phyloP scores from a whole-genome alignment of 2,329 filamentous ascomycete species.

The Penicillium sp. region DNA sequence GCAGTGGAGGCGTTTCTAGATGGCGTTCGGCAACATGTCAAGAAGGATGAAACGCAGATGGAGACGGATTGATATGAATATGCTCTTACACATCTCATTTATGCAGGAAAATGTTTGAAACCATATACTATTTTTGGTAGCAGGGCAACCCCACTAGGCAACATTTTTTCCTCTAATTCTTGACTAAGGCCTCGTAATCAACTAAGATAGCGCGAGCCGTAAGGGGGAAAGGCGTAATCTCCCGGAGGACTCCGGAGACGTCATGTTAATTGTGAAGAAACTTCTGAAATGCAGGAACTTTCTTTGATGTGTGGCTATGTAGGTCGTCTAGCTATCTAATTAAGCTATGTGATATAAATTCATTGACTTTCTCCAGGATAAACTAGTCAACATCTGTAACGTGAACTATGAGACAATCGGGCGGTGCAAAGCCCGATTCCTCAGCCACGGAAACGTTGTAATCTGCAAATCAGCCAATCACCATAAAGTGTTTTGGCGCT shows the following conservation, averaged over 20 bases:
- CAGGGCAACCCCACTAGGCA: slow-evolving; percentile 18
- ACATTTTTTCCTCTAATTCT: slow-evolving; percentile 6
- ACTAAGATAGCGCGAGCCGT: background rate
- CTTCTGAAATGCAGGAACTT: too few species aligned
- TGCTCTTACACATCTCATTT: background rate
- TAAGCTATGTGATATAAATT: background rate
- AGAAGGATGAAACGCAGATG: slow-evolving; percentile 49
- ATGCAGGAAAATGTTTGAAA: background rate
- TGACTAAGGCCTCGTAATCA: slow-evolving; percentile 14
- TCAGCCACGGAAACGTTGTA: background rate
- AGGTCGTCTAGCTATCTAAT: too few species aligned
- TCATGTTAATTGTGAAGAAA: background rate
- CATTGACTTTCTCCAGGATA: background rate
- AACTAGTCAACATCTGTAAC: background rate
- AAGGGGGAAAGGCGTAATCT: slow-evolving; percentile 1
- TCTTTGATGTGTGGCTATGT: too few species aligned
- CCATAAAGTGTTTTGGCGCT: slow-evolving; percentile 5
- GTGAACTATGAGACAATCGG: background rate
- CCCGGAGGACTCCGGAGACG: background rate
- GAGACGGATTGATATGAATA: slow-evolving; percentile 40
- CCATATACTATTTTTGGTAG: slow-evolving; percentile 21
- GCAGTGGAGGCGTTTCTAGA: slow-evolving; percentile 90
- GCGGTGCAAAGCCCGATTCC: background rate
- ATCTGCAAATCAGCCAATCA: slow-evolving; percentile 7
- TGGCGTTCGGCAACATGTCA: slow-evolving; percentile 77